phyloP scores from a whole-genome alignment of 345 rosid genomes.

The Gossypium stocksii region DNA sequence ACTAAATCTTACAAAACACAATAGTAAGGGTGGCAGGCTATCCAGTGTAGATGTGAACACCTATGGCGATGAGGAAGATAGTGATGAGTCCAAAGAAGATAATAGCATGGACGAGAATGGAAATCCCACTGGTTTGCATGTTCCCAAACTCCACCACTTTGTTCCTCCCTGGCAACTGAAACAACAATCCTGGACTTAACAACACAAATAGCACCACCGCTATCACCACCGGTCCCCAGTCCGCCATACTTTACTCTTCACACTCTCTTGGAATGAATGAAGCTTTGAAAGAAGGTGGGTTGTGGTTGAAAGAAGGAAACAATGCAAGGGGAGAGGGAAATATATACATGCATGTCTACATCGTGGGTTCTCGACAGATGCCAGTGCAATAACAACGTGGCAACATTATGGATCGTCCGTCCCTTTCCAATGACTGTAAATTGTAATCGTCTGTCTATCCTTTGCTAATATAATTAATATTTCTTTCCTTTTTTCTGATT shows the following conservation, averaged over 20 bases:
- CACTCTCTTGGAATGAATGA: too few species aligned
- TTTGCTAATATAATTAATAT: neutral
- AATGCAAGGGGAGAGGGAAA: too few species aligned
- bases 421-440: neutral
- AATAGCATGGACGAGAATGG: constrained; percentile 68
- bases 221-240: constrained; percentile 92
- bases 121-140: constrained; percentile 70
- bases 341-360: too few species aligned
- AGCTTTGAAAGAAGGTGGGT: too few species aligned
- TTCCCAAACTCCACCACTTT: constrained; percentile 57
- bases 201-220: constrained; percentile 79
- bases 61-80: constrained; percentile 63
- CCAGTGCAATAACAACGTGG: constrained; percentile 16
- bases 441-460: neutral
- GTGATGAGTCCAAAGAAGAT: constrained; percentile 81
- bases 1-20: neutral
- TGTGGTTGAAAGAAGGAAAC: too few species aligned
- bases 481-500: too few species aligned
- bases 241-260: constrained; percentile 48
- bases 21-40: constrained; percentile 21
- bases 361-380: too few species aligned
- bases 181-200: constrained; percentile 71
- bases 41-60: constrained; percentile 67
- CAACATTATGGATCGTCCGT: neutral
- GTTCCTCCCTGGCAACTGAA: constrained; percentile 73